Evolutionary conservation across 169 alveolate species (phyloP).

Genomic region (Eimeria nieschulzi): DNA sequence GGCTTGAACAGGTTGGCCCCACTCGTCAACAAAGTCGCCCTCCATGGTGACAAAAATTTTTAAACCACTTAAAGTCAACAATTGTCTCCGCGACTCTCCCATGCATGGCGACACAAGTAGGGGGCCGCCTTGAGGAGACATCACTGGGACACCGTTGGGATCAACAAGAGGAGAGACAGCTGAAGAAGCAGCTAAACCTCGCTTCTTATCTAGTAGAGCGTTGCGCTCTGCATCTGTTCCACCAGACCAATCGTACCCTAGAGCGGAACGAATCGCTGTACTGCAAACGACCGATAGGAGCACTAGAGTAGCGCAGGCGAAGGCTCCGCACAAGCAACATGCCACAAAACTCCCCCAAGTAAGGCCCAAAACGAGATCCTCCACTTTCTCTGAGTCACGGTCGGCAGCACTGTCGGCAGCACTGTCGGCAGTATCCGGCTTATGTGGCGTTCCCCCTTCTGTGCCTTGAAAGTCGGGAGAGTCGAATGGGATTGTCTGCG

Average conservation of each 20-base stretch:
- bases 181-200: not conserved
- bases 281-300: slow-evolving; percentile 55
- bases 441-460: too few relatives aligned
- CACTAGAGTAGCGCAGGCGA: slow-evolving; percentile 41
- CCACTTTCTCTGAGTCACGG: not conserved
- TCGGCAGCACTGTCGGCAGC: not conserved
- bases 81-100: slow-evolving; percentile 33
- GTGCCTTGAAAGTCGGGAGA: too few relatives aligned
- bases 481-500: too few relatives aligned
- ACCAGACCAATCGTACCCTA: slow-evolving; percentile 60
- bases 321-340: slow-evolving; percentile 51
- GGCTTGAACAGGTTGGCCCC: slow-evolving; percentile 25
- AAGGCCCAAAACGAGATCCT: slow-evolving; percentile 27
- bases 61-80: slow-evolving; percentile 4
- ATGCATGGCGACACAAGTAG: slow-evolving; percentile 33
- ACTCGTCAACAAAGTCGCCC: slow-evolving; percentile 40
- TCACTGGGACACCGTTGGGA: slow-evolving; percentile 42
- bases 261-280: slow-evolving; percentile 24
- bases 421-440: too few relatives aligned
- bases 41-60: slow-evolving; percentile 29
- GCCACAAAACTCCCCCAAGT: slow-evolving; percentile 24
- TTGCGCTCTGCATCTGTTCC: slow-evolving; percentile 45
- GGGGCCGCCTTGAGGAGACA: slow-evolving; percentile 42
- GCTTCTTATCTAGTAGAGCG: slow-evolving; percentile 3
- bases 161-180: slow-evolving; percentile 20